Percentiles rank a stretch among this genome's conserved stretches.
phyloP scores from a whole-genome alignment of 768 basidiomycete genomes.

The Lactarius pseudohatsudake region DNA sequence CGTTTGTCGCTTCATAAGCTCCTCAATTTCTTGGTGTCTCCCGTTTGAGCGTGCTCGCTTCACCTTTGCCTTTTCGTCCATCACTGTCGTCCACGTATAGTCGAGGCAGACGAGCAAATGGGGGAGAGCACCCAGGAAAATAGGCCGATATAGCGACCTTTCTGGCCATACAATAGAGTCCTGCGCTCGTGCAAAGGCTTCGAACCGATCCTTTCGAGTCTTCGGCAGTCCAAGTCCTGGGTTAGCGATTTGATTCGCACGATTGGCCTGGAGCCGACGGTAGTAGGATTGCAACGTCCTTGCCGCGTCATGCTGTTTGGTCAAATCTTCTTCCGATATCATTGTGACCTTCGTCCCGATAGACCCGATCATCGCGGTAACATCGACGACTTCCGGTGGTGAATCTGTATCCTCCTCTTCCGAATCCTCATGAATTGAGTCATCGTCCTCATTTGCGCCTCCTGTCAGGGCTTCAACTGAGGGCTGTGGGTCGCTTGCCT shows the following conservation, averaged over 20 bases:
- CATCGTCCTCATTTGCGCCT: slow-evolving; percentile 4
- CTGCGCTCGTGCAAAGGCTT: slow-evolving; percentile 11
- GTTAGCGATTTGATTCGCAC: slow-evolving; percentile 9
- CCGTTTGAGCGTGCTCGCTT: slow-evolving; percentile 7
- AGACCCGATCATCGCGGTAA: slow-evolving; percentile 14
- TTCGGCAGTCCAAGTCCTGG: slow-evolving; percentile 20
- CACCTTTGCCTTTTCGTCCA: slow-evolving; percentile 19
- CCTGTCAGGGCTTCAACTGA: background rate
- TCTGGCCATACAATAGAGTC: slow-evolving; percentile 12
- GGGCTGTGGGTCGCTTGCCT: background rate
- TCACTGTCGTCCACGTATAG: background rate
- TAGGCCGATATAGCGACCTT: slow-evolving; percentile 21
- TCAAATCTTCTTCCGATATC: slow-evolving; percentile 6
- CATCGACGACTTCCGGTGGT: slow-evolving; percentile 3
- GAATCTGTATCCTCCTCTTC: slow-evolving; percentile 12
- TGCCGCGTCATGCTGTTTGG: slow-evolving; percentile 14
- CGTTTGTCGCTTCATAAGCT: slow-evolving; percentile 19
- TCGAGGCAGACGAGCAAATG: slow-evolving; percentile 26
- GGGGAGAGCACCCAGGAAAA: slow-evolving; percentile 28
- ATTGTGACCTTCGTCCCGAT: slow-evolving; percentile 9
- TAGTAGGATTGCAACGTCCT: slow-evolving; percentile 17
- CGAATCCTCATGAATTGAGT: background rate
- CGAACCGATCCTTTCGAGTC: slow-evolving; percentile 14
- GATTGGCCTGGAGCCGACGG: slow-evolving; percentile 14
- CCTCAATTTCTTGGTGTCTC: slow-evolving; percentile 23